Conservation (phyloP, 805 yeast species). For the Spathaspora passalidarum region DNA sequence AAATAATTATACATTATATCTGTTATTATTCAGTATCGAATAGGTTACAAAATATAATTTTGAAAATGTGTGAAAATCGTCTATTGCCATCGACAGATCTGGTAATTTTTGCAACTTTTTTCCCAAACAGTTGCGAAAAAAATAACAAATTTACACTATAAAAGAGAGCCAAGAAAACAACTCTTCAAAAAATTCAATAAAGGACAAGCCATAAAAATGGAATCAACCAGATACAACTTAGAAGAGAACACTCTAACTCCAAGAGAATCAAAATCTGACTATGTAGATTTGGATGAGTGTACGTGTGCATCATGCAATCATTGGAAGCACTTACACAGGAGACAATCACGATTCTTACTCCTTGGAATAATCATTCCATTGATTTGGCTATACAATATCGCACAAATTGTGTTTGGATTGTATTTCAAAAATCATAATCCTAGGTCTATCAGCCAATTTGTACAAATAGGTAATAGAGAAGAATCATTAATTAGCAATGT, state of each 20-base stretch:
- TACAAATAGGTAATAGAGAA: neutral
- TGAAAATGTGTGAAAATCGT: neutral
- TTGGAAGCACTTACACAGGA: conserved; percentile 3
- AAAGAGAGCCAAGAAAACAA: neutral
- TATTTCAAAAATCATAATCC: conserved; percentile 7
- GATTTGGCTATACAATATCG: conserved; percentile 16
- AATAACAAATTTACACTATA: neutral
- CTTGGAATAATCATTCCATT: conserved; percentile 18
- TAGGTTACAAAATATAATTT: neutral
- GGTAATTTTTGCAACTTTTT: neutral
- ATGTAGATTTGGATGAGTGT: conserved; percentile 6
- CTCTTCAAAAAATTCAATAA: neutral
- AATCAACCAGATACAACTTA: neutral
- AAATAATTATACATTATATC: neutral
- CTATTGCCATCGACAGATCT: neutral
- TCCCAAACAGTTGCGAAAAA: conserved; percentile 1
- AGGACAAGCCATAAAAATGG: neutral
- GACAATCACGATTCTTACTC: conserved; percentile 8
- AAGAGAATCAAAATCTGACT: neutral
- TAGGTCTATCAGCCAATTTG: conserved; percentile 8
- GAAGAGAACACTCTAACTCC: neutral
- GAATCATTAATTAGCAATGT: neutral
- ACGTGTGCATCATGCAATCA: conserved; percentile 8
- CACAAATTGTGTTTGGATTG: conserved; percentile 7
- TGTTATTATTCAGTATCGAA: neutral